Conservation (phyloP, 768 basidiomycete genomes). For the Lentinus tigrinus region DNA sequence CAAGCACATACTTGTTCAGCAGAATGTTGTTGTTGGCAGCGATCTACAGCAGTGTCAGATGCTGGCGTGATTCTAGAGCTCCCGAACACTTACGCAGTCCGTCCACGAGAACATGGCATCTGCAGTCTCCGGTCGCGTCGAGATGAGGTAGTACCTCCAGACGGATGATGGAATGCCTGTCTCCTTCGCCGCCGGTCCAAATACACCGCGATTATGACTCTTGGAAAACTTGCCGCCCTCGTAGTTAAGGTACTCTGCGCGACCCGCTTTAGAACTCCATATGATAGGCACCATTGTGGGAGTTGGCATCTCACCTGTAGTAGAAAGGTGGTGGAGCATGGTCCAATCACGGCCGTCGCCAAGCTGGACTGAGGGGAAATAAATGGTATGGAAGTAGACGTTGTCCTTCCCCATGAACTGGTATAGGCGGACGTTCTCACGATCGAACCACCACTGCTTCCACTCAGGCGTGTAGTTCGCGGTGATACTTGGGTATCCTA, state of each 20-base stretch:
- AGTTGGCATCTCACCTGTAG: slow-evolving; percentile 74
- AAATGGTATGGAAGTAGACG: slow-evolving; percentile 97
- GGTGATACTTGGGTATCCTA: slow-evolving; percentile 97
- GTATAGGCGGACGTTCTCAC: slow-evolving; percentile 83
- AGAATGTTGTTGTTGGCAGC: slow-evolving; percentile 90
- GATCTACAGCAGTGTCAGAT: slow-evolving; percentile 48
- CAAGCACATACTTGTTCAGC: slow-evolving; percentile 75
- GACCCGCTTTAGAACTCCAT: background rate
- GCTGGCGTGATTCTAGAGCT: no score
- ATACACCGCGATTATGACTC: slow-evolving; percentile 94
- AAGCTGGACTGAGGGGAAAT: slow-evolving; percentile 87
- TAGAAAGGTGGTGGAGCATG: slow-evolving; percentile 88
- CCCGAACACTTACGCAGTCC: slow-evolving; percentile 66
- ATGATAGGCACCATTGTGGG: background rate
- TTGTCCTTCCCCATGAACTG: slow-evolving; percentile 99
- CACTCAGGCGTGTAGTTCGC: slow-evolving; percentile 93
- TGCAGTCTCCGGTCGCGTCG: slow-evolving; percentile 87
- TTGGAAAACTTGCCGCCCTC: slow-evolving; percentile 99
- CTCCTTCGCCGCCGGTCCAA: slow-evolving; percentile 90
- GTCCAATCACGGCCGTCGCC: slow-evolving; percentile 94
- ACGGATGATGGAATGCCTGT: slow-evolving; percentile 93
- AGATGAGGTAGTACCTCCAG: slow-evolving; percentile 95
- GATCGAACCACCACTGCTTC: slow-evolving; percentile 97
- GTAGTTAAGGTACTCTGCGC: slow-evolving; percentile 91
- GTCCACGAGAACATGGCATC: slow-evolving; percentile 98